Conservation (phyloP, 345 rosid species). For the Eucalyptus regnans region DNA sequence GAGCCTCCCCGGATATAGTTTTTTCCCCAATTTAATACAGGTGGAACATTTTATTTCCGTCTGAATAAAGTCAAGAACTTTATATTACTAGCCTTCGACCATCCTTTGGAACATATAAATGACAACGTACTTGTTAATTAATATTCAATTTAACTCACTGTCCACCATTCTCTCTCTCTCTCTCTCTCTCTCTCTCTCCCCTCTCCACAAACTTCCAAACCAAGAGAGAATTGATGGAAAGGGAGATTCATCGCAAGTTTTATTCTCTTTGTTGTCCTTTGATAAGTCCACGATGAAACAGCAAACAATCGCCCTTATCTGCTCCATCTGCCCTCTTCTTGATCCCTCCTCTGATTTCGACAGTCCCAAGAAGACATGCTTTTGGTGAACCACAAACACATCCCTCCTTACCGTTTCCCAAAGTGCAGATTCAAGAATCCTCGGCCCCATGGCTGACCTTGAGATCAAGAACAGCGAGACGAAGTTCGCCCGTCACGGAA, state of each 20-base stretch:
- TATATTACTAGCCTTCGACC: conserved; percentile 17
- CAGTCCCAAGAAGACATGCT: not conserved
- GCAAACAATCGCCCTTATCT: not conserved
- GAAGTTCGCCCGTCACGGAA: not conserved
- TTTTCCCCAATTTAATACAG: conserved; percentile 3
- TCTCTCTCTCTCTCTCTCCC: conserved; percentile 13
- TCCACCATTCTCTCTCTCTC: conserved; percentile 22
- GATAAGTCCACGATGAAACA: not conserved
- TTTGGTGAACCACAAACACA: not conserved
- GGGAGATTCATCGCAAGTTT: conserved; percentile 43
- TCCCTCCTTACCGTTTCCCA: not conserved
- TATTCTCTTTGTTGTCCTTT: conserved; percentile 20
- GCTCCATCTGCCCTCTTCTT: not conserved
- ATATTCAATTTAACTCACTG: conserved; percentile 27
- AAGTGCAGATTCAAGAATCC: not conserved
- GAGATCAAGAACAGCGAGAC: not conserved
- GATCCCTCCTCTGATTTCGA: not conserved
- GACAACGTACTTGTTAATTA: conserved; percentile 2
- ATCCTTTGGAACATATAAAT: conserved; percentile 10
- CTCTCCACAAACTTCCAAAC: conserved; percentile 78
- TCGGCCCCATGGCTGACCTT: conserved; percentile 27
- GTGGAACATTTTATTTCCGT: conserved; percentile 14
- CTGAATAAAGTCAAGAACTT: conserved; percentile 34
- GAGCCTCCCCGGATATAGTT: conserved; percentile 26
- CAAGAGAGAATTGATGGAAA: conserved; percentile 73